Conservation (phyloP, 1,284 basidiomycete genomes). For the Heliocybe sulcata region DNA sequence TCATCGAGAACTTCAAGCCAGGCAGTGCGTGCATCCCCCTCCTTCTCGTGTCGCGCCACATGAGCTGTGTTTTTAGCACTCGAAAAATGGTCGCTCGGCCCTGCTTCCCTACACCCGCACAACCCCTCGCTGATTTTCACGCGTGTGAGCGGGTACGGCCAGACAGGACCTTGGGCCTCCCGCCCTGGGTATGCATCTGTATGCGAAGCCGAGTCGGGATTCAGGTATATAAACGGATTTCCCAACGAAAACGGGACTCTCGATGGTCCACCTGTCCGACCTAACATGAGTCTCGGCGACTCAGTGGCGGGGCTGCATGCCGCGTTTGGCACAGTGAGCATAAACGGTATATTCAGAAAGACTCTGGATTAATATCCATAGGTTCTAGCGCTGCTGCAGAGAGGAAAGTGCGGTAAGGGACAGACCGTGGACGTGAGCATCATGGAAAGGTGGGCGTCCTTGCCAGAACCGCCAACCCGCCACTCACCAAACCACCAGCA, state of each 20-base stretch:
- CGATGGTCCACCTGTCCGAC: conserved; percentile 55
- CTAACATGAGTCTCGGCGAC: conserved; percentile 66
- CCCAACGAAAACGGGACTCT: conserved; percentile 47
- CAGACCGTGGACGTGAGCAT: conserved; percentile 70
- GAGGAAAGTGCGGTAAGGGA: conserved; percentile 36
- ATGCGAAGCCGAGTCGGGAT: conserved; percentile 68
- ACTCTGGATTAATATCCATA: conserved; percentile 14
- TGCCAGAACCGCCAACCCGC: background rate
- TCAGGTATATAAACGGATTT: conserved; percentile 64
- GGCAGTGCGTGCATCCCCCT: conserved; percentile 52
- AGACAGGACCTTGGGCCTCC: conserved; percentile 64
- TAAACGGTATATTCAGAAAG: background rate
- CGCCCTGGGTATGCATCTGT: conserved; percentile 66
- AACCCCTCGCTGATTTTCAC: conserved; percentile 66
- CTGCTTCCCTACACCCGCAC: conserved; percentile 41
- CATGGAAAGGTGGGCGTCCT: conserved; percentile 46
- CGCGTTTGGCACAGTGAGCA: conserved; percentile 59
- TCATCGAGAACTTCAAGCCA: conserved; percentile 68
- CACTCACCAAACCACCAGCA: conserved; percentile 29
- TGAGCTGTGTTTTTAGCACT: conserved; percentile 33
- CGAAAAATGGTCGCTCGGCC: conserved; percentile 62
- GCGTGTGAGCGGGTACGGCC: conserved; percentile 66
- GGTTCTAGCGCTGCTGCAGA: conserved; percentile 67
- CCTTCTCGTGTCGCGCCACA: conserved; percentile 1
- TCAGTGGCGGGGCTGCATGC: conserved; percentile 65